Percentiles rank a stretch among this genome's conserved stretches.
Conservation (phyloP, 768 basidiomycete species). For the Pisolithus tinctorius region DNA sequence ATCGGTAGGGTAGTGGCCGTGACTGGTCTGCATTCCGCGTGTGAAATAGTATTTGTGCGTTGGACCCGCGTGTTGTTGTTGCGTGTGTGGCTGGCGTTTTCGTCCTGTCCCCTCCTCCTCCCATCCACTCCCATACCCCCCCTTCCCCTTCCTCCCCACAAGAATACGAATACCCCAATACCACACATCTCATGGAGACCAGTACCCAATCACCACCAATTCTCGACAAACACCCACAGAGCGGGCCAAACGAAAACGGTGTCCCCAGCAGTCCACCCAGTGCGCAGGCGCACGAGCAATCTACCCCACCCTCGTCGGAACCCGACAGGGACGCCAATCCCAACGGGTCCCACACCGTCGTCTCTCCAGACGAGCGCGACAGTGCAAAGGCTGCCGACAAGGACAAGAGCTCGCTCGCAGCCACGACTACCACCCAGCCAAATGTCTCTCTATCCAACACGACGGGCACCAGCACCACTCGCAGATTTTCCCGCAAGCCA, state of each 20-base stretch:
- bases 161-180: too few species aligned
- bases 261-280: conserved; percentile 12
- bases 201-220: too few species aligned
- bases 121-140: conserved; percentile 4
- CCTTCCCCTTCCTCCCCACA: conserved; percentile 2
- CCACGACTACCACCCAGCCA: conserved; percentile 37
- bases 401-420: conserved; percentile 41
- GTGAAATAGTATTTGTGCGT: conserved; percentile 5
- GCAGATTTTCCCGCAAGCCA: conserved; percentile 26
- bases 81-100: conserved; percentile 8
- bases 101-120: conserved; percentile 13
- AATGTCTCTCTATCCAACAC: conserved; percentile 25
- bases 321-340: conserved; percentile 31
- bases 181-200: too few species aligned
- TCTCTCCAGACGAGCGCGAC: conserved; percentile 27
- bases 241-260: conserved; percentile 20
- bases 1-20: background rate
- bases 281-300: conserved; percentile 24
- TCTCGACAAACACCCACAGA: background rate
- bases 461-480: conserved; percentile 12
- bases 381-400: conserved; percentile 30
- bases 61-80: conserved; percentile 16
- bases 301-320: conserved; percentile 27
- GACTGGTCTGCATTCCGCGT: conserved; percentile 5
- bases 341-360: conserved; percentile 28